A percentile compares a stretch with the other conserved stretches of the same genome.
phyloP scores from a whole-genome alignment of 1,139 yeast species.

The Taphrina communis region DNA sequence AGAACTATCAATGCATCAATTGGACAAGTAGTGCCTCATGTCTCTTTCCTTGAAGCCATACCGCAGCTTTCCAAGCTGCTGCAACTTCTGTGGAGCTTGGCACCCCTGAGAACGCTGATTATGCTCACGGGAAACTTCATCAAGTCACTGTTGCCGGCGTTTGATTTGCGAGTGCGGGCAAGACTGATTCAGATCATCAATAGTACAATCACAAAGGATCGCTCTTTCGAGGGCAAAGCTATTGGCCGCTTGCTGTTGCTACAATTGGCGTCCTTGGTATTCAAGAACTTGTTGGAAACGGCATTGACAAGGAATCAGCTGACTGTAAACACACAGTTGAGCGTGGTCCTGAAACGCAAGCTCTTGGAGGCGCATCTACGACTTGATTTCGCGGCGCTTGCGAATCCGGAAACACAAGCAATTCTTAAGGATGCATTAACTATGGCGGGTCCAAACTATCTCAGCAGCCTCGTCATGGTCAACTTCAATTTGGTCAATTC shows the following conservation, averaged over 20 bases:
- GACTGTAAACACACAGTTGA: constrained; percentile 16
- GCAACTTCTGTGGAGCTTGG: constrained; percentile 18
- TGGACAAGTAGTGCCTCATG: constrained; percentile 7
- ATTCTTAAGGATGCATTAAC: constrained; percentile 23
- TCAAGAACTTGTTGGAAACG: constrained; percentile 17
- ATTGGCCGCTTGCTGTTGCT: constrained; percentile 13
- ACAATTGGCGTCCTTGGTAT: constrained; percentile 9
- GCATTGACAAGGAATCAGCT: constrained; percentile 17
- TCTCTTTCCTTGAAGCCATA: constrained; percentile 25
- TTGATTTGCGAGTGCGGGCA: constrained; percentile 34
- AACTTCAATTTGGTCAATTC: constrained; percentile 17
- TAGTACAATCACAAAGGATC: constrained; percentile 1
- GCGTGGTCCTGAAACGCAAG: constrained; percentile 18
- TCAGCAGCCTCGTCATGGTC: constrained; percentile 9
- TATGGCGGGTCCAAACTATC: constrained; percentile 16
- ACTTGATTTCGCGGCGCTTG: constrained; percentile 22
- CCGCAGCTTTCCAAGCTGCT: constrained; percentile 27
- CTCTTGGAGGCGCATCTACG: constrained; percentile 17
- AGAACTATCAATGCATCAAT: background rate
- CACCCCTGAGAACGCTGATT: constrained; percentile 14
- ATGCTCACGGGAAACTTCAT: constrained; percentile 31
- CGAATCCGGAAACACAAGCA: constrained; percentile 6
- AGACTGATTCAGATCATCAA: constrained; percentile 29
- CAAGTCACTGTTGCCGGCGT: constrained; percentile 26
- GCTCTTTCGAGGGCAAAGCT: background rate